A percentile compares a stretch with the other conserved stretches of the same genome.
phyloP scores from a whole-genome alignment of 805 yeast species.

The Saturnispora halmiae region DNA sequence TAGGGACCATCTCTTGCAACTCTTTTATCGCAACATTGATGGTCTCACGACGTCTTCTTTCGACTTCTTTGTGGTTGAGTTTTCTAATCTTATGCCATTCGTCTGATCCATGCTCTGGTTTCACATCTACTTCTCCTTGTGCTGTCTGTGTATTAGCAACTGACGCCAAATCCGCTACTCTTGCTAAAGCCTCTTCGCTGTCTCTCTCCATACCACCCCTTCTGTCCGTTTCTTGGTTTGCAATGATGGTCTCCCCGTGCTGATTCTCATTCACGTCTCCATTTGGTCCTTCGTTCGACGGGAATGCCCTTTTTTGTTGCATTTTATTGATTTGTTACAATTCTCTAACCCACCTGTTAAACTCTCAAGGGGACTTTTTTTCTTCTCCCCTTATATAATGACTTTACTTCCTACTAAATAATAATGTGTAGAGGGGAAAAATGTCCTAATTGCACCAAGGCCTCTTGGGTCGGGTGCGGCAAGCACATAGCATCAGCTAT shows the following conservation, averaged over 20 bases:
- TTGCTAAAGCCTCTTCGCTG: slow-evolving; percentile 4
- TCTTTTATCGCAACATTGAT: slow-evolving; percentile 83
- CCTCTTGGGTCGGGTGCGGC: slow-evolving; percentile 41
- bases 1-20: slow-evolving; percentile 68
- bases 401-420: not conserved
- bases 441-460: slow-evolving; percentile 27
- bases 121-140: not conserved
- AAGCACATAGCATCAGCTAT: slow-evolving; percentile 35
- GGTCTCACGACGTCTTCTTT: slow-evolving; percentile 81
- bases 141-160: slow-evolving; percentile 3
- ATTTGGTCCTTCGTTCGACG: slow-evolving; percentile 5
- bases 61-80: slow-evolving; percentile 93
- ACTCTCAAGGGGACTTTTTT: not conserved
- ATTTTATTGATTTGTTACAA: no score
- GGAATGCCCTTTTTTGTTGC: not conserved
- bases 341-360: not conserved
- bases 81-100: slow-evolving; percentile 80
- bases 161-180: slow-evolving; percentile 12
- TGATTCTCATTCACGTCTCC: not conserved
- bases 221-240: no score
- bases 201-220: slow-evolving; percentile 1
- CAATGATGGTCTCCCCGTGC: no score
- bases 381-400: no score
- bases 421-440: slow-evolving; percentile 31
- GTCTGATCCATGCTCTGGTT: slow-evolving; percentile 42